phyloP scores from a whole-genome alignment of 2,329 filamentous ascomycete species.

The Xylaria polymorpha region DNA sequence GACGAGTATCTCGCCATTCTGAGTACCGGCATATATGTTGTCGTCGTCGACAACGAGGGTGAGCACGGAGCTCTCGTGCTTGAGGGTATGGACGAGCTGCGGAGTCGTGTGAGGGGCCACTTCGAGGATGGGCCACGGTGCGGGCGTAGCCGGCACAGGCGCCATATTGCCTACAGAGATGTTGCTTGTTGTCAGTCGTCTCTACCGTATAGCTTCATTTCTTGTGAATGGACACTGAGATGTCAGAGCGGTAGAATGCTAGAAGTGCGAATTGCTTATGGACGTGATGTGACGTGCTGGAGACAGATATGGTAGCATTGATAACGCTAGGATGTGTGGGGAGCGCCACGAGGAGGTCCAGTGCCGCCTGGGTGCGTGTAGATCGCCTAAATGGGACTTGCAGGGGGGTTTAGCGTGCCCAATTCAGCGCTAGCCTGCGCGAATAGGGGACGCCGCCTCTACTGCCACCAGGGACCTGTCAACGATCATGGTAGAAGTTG shows the following conservation, averaged over 20 bases:
- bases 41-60: conserved; percentile 83
- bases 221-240: conserved; percentile 2
- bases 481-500: not conserved
- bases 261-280: not conserved
- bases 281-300: conserved; percentile 23
- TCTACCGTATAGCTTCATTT: conserved; percentile 14
- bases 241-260: not conserved
- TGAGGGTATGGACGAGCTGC: conserved; percentile 78
- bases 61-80: conserved; percentile 82
- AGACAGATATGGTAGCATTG: not conserved
- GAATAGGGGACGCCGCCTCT: conserved; percentile 1
- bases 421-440: not conserved
- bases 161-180: conserved; percentile 42
- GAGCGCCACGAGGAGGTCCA: conserved; percentile 10
- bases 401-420: conserved; percentile 16
- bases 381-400: not conserved
- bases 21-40: conserved; percentile 90
- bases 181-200: conserved; percentile 18
- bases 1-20: conserved; percentile 91
- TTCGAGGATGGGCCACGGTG: conserved; percentile 47
- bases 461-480: not conserved
- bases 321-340: not conserved
- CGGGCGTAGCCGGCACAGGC: conserved; percentile 35
- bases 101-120: conserved; percentile 57
- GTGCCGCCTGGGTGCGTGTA: not conserved